Base-by-base conservation (phyloP, 805 yeast species). In the Candida multigemmis region DNA sequence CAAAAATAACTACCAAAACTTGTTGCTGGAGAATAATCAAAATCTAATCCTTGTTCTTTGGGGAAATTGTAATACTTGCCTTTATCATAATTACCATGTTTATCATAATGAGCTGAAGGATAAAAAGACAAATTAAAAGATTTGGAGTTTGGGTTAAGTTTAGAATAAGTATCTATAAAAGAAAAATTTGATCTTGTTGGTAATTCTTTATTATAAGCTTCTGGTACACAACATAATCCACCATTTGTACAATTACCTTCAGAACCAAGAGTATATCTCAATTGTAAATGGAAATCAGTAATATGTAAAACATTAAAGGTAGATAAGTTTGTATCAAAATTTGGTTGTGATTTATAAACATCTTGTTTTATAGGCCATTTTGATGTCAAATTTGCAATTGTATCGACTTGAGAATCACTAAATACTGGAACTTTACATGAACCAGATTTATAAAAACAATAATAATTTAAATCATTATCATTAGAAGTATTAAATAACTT, bases 261-360 rank as follows among this genome's bases (percentile, higher is more conserved):
- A 4, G 68, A 46, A 17, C 77, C 79, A 8, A 69, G 51, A 13
- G 57, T 46, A 46, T 68, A 74, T 35, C 71, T 69, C 30, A 68
- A 47, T 43, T 76, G 71, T 24, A 74, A 49, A 47, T 78, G 85
- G 49, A 77, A 71, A 43, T 78, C 86, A 12, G 78, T 66, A 17
- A 78, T 40, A 38, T 78, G 87, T 34, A 78, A 54, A 4, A 75
- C 84, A 33, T 74, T 71, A 48, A 76, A 71, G 2, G 62, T 55
- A n/a, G n/a, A n/a, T n/a, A n/a, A n/a, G n/a, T 38, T 37, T 31
- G 3, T 37, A 36, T 16, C 16, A 40, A 55, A 58, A 7, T 23
- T 34, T 9, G 66, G 65, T 30, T 55, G 53, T 10, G 33, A 27
- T 16, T 33, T 27, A 33, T 51, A 42, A 23, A 44, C 18, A 5